Base-by-base conservation (phyloP, 495 filamentous ascomycete genomes). In the Terfezia boudieri region DNA sequence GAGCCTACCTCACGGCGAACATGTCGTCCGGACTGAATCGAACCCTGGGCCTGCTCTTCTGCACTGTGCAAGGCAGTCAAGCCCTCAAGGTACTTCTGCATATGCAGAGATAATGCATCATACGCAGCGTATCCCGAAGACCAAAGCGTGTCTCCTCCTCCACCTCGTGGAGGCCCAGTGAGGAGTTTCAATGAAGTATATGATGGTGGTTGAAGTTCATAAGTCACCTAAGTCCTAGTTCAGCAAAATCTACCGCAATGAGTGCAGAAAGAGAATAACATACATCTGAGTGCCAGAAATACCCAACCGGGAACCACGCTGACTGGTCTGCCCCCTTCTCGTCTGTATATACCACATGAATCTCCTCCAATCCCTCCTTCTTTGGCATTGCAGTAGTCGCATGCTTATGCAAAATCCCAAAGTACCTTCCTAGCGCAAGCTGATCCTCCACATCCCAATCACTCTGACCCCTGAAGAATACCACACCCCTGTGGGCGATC, bases 61-160 rank as follows among this genome's bases (percentile, higher is more conserved):
- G 80, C 80, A 12, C 78, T 81, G 65, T 87, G 83, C 11, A 82
- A 67, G 8, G 83, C 84, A 5, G 76, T 78, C 49, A 87, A 70
- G 23, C 75, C 72, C 55, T 86, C 80, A 2, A 87, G 76, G 49
- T 82, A 77, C 50, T 73, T 77, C 60, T 84, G 79, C 72, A 87
- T 83, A 20, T 71, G 71, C 0, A 70, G 63, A 0, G 82, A 86
- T 11, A 89, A 72, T 1, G 73, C 65, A 56, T 83, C 78, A 58
- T 86, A 87, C 14, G 81, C 82, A 3, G 75, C 81, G 54, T 82
- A 82, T 56, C 83, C 80, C 4, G 79, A 83, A 0, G 77, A 74
- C 82, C 82, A 86, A 9, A 77, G 74, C 0, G 83, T 87, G 57
- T 86, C 83, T 22, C 84, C 84, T 37, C 84, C 84, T 9, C 79